These are phyloP conservation scores for Cladophialophora carrionii DNA, from an alignment of 2,329 filamentous ascomycete genomes.

Conservation along the genomic window DNA sequence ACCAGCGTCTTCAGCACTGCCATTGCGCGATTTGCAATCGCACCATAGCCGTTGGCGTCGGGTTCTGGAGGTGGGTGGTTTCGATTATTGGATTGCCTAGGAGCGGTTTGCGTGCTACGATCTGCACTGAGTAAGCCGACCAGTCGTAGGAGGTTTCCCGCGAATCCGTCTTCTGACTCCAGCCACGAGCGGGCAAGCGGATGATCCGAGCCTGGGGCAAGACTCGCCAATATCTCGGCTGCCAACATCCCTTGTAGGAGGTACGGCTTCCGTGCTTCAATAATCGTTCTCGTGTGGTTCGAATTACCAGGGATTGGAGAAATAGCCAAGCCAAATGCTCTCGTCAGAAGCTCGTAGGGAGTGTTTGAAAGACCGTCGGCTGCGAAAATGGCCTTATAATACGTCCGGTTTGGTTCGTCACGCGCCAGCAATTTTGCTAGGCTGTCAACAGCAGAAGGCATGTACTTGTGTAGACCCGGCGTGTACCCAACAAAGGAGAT, in stretches of 20 bases:
- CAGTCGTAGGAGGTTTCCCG: constrained; percentile 75
- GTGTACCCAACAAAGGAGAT: constrained; percentile 82
- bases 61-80: constrained; percentile 44
- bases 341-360: constrained; percentile 79
- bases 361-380: constrained; percentile 67
- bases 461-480: constrained; percentile 79
- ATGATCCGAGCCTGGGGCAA: constrained; percentile 72
- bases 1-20: constrained; percentile 68
- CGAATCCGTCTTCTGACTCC: constrained; percentile 79
- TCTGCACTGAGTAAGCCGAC: constrained; percentile 71
- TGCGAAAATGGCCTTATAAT: constrained; percentile 80
- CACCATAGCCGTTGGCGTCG: constrained; percentile 49
- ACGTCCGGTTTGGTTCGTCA: constrained; percentile 87
- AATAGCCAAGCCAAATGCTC: constrained; percentile 83
- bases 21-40: constrained; percentile 69
- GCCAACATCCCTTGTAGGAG: constrained; percentile 90
- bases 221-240: constrained; percentile 80
- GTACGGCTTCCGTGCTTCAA: constrained; percentile 83
- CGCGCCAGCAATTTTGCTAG: constrained; percentile 88
- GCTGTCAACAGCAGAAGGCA: constrained; percentile 85
- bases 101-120: constrained; percentile 44
- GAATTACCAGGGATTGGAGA: constrained; percentile 73
- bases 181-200: constrained; percentile 79
- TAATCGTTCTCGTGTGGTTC: constrained; percentile 63
- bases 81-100: constrained; percentile 44